Evolutionary conservation across 2,329 filamentous ascomycete genomes (phyloP).

Genomic region (Fusarium succisae): DNA sequence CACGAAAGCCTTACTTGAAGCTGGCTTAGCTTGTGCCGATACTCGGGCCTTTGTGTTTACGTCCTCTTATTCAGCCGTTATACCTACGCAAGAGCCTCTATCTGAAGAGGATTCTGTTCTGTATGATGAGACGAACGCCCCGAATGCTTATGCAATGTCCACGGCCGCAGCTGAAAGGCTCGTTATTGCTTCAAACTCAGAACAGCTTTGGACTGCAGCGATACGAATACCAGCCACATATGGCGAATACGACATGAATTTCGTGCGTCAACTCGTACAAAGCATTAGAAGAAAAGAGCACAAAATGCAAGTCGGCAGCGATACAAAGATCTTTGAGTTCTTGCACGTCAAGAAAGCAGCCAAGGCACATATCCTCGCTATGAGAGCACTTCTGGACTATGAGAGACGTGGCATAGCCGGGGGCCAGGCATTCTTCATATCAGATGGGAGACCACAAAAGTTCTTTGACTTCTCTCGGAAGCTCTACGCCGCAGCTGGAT

Average conservation of each 20-base stretch:
- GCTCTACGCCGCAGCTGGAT: background rate
- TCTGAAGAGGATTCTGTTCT: background rate
- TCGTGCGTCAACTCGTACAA: background rate
- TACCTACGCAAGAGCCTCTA: background rate
- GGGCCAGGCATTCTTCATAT: background rate
- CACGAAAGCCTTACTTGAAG: fast-evolving
- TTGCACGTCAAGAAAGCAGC: background rate
- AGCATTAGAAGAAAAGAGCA: background rate
- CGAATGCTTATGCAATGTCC: background rate
- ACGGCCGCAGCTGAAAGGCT: background rate
- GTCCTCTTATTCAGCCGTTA: background rate
- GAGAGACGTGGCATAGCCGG: too few relatives aligned
- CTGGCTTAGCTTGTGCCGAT: background rate
- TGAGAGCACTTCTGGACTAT: background rate
- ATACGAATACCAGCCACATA: background rate
- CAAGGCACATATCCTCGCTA: background rate
- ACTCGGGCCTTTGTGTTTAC: background rate
- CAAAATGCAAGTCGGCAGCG: background rate
- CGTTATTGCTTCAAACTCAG: background rate
- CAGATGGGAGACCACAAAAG: background rate
- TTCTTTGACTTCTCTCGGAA: conserved; percentile 1
- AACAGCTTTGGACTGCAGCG: background rate
- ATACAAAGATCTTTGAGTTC: background rate
- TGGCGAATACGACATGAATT: background rate
- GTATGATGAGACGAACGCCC: background rate